Conservation (phyloP, 441 rosid species). For the Brassica balearica region DNA sequence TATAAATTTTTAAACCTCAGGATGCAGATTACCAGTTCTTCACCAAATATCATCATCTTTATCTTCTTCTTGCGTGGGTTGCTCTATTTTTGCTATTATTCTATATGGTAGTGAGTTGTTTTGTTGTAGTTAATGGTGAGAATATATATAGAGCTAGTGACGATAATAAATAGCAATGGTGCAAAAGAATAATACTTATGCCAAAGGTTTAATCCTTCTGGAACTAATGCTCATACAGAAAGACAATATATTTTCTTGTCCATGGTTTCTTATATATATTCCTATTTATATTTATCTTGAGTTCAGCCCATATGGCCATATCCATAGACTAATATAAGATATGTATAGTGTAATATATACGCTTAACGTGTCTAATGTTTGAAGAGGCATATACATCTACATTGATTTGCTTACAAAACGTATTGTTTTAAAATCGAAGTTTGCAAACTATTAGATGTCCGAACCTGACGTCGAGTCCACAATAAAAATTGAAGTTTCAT, state of each 20-base stretch:
- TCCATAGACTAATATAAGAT: neutral
- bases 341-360: neutral
- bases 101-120: conserved; percentile 13
- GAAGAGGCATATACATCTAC: neutral
- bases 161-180: conserved; percentile 30
- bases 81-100: conserved; percentile 3
- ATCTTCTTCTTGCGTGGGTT: neutral
- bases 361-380: conserved; percentile 13
- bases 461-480: neutral
- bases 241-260: conserved; percentile 29
- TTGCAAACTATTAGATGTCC: neutral
- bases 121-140: conserved; percentile 8
- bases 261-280: conserved; percentile 26
- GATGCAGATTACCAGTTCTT: conserved; percentile 96
- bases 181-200: conserved; percentile 44
- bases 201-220: conserved; percentile 43
- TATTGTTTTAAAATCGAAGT: neutral
- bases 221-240: conserved; percentile 39
- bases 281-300: conserved; percentile 23
- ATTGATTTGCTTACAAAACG: neutral
- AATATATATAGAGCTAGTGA: conserved; percentile 26
- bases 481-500: neutral
- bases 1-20: conserved; percentile 78
- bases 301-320: conserved; percentile 19
- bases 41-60: conserved; percentile 45